These are phyloP conservation scores for Emmonsiellopsis sp. DNA, from an alignment of 2,329 filamentous ascomycete species.

Conservation along the genomic window DNA sequence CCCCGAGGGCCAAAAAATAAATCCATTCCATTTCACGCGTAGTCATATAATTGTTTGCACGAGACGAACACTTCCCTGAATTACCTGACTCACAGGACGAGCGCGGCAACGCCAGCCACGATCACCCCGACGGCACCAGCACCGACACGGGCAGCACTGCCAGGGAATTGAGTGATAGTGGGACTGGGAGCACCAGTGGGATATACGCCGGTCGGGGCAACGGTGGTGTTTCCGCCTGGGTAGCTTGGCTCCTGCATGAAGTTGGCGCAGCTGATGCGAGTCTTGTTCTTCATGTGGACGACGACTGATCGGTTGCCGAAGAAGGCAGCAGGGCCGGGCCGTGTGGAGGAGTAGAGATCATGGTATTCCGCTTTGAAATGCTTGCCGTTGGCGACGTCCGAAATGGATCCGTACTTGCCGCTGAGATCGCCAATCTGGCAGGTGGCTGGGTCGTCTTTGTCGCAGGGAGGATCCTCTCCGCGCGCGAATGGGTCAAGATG, in stretches of 20 bases:
- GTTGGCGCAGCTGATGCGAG: conserved; percentile 49
- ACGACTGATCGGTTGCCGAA: conserved; percentile 48
- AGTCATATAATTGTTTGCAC: neutral
- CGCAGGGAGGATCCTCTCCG: conserved; percentile 54
- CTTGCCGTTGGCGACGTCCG: conserved; percentile 29
- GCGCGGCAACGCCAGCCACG: neutral
- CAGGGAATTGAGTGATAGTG: neutral
- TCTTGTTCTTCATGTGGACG: conserved; percentile 44
- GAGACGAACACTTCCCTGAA: neutral
- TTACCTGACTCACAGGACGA: neutral
- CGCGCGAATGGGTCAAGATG: conserved; percentile 65
- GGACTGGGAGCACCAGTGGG: neutral
- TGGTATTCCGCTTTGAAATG: conserved; percentile 28
- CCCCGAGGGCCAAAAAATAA: neutral
- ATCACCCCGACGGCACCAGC: neutral
- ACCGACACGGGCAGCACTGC: neutral
- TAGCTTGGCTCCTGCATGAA: conserved; percentile 26
- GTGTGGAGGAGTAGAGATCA: conserved; percentile 43
- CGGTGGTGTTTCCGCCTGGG: neutral
- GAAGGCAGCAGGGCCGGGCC: conserved; percentile 34
- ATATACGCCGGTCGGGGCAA: neutral
- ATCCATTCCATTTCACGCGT: neutral
- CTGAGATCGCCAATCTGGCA: conserved; percentile 71
- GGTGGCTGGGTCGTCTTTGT: conserved; percentile 46
- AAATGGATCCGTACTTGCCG: conserved; percentile 62